Percentiles rank a stretch among this genome's conserved stretches.
phyloP scores from a whole-genome alignment of 2,329 filamentous ascomycete species.

The Ophiocordyceps australis region DNA sequence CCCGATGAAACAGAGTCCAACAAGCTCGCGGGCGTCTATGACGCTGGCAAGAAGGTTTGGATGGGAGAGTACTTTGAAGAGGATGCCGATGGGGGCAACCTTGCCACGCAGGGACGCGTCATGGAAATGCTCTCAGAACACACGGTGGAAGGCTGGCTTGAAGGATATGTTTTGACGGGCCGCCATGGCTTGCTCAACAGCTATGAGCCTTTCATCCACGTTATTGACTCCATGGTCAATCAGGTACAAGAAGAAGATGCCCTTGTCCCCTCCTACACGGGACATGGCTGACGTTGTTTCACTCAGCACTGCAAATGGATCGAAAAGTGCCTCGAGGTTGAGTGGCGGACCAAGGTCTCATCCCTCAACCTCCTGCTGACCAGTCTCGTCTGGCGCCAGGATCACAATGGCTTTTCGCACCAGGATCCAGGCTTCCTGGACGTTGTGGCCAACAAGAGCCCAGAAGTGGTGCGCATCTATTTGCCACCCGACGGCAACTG shows the following conservation, averaged over 20 bases:
- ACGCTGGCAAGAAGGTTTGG: no score
- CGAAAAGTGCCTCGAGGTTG: conserved; percentile 63
- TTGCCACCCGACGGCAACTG: conserved; percentile 67
- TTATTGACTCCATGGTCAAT: conserved; percentile 77
- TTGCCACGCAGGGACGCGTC: no score
- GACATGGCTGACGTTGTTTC: no score
- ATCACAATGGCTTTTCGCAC: conserved; percentile 72
- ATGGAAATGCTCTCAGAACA: conserved; percentile 80
- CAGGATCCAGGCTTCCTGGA: conserved; percentile 70
- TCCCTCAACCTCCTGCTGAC: conserved; percentile 69
- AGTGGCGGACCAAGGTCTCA: conserved; percentile 56
- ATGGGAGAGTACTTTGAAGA: no score
- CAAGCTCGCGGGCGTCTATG: no score
- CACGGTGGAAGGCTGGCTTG: conserved; percentile 63
- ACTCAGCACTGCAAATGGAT: conserved; percentile 79
- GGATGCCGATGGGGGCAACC: no score
- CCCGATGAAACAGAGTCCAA: conserved; percentile 73
- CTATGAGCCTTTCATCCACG: conserved; percentile 69
- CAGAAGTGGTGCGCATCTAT: conserved; percentile 66
- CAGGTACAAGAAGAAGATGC: no score
- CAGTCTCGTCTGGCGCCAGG: conserved; percentile 64
- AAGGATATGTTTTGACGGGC: conserved; percentile 60
- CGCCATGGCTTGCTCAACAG: conserved; percentile 62
- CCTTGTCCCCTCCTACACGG: no score
- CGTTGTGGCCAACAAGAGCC: conserved; percentile 62